Evolutionary conservation across 2,329 filamentous ascomycete species (phyloP).

Genomic region (Aspergillus oerlinghausenensis): DNA sequence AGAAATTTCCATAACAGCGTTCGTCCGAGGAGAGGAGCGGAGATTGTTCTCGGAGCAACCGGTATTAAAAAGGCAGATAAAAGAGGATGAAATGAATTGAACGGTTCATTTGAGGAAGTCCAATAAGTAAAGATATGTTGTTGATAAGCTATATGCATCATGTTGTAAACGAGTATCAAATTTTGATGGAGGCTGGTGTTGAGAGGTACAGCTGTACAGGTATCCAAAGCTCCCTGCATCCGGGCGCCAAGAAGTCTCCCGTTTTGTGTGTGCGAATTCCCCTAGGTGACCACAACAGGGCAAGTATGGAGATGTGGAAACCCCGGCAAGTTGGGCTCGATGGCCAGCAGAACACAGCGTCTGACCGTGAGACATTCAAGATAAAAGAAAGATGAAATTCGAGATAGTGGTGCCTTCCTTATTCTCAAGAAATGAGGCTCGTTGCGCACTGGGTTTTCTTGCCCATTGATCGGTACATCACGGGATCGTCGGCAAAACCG

Average conservation of each 20-base stretch:
- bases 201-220: not conserved
- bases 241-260: constrained; percentile 21
- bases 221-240: constrained; percentile 11
- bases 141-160: not conserved
- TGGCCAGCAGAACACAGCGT: not conserved
- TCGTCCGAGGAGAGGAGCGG: constrained; percentile 6
- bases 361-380: not conserved
- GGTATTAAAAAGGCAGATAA: not conserved
- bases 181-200: not conserved
- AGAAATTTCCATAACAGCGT: constrained; percentile 7
- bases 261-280: constrained; percentile 22
- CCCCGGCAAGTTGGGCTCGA: not conserved
- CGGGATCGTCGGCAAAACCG: constrained; percentile 42
- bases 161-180: not conserved
- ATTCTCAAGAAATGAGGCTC: not conserved
- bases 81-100: not conserved
- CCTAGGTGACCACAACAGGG: constrained; percentile 13
- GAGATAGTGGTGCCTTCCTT: not conserved
- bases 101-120: not conserved
- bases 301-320: constrained; percentile 1
- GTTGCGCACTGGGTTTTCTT: not conserved
- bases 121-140: not conserved
- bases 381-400: not conserved
- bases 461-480: constrained; percentile 35
- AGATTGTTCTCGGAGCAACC: not conserved